Evolutionary conservation across 352 stramenopile genomes (phyloP), one percentile per base, ranked within the genome.

Genomic region (Plasmopara viticola): DNA sequence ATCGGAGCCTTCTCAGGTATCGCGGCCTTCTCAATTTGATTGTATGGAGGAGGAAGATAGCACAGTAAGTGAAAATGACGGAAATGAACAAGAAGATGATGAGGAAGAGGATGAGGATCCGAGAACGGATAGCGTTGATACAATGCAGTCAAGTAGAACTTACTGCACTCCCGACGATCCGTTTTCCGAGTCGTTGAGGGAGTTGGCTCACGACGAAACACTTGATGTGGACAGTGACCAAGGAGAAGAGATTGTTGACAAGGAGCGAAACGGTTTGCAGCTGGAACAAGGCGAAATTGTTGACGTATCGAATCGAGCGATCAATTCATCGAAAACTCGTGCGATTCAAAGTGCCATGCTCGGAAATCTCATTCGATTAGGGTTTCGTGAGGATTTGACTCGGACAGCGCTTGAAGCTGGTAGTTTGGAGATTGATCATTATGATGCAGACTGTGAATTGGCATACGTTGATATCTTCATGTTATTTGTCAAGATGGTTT

Each of bases 381-480:
- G 66, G 3, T 90, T 88, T 53, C 47, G 64, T 4, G 62, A 85
- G 15, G 53, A 60, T 12, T 39, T 86, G 28, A 59, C 73, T 0
- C 65, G 52, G 12, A 52, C 65, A 12, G 77, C 75, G 41, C 63
- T 90, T 0, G 77, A 90, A 33, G 71, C 75, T 14, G 77, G 77
- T 6, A 62, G 80, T 29, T 59, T 71, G 6, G 75, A 90, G 43
- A 83, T 88, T 37, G 63, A 79, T 25, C 68, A 90, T 34, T 87
- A 83, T 28, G 77, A 87, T 37, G 71, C 62, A 0, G 74, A 90
- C 47, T 87, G 74, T 43, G 79, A 90, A 46, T 58, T 90, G 28
- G 79, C 77, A 9, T 88, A 90, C 51, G 73, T 84, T n/a, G 80
- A 90, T 50, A 86, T 90, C 39, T 90, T 90, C 53, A 72, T 88